phyloP scores from a whole-genome alignment of 129 eudicot genomes.

The Apium graveolens region DNA sequence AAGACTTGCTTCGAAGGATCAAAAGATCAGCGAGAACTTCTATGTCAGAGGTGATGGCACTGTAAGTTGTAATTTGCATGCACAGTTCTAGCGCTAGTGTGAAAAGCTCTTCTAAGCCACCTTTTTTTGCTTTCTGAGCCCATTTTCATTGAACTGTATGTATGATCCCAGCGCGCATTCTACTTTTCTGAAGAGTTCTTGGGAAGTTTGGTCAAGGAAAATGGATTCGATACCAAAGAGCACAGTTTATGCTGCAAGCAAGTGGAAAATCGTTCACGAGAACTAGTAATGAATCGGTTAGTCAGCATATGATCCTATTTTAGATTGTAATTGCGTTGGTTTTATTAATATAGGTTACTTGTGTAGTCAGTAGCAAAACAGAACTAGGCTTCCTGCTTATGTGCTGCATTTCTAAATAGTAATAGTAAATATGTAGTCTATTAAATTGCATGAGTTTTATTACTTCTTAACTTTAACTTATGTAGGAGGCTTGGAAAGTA shows the following conservation, averaged over 20 bases:
- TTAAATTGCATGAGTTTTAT: neutral
- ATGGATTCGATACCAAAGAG: constrained; percentile 60
- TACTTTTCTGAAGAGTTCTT: constrained; percentile 87
- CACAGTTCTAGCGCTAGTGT: neutral
- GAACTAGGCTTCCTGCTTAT: neutral
- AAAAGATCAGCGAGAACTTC: constrained; percentile 86
- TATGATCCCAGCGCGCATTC: constrained; percentile 67
- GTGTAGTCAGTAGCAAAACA: neutral
- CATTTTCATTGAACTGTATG: neutral
- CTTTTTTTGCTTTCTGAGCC: neutral
- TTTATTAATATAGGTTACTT: neutral
- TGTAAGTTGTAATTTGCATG: constrained; percentile 41
- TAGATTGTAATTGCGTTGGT: neutral
- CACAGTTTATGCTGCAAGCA: constrained; percentile 79
- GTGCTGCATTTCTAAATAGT: neutral
- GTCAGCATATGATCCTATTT: constrained; percentile 7
- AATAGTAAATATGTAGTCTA: neutral
- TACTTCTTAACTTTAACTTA: neutral
- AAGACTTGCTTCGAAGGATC: constrained; percentile 82
- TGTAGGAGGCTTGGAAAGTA: neutral
- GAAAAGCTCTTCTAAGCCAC: neutral
- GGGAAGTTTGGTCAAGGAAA: constrained; percentile 48
- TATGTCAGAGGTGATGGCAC: constrained; percentile 99
- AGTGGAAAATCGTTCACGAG: constrained; percentile 92
- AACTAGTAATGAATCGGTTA: constrained; percentile 87